Conservation (phyloP, 768 basidiomycete species). For the Tylopilus balloui region DNA sequence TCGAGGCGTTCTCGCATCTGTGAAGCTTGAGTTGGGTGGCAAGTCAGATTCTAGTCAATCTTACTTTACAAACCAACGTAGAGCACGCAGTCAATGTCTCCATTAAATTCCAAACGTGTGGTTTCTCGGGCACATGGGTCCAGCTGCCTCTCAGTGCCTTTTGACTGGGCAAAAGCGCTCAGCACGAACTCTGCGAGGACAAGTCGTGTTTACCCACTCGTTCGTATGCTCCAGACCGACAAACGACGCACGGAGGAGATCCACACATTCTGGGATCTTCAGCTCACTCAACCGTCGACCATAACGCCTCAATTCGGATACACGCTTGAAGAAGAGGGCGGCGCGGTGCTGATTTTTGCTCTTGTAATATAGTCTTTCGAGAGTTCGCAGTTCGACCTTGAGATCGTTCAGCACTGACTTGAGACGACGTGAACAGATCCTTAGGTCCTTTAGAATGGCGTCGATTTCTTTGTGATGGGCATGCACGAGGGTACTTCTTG, state of each 20-base stretch:
- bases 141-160: constrained; percentile 58
- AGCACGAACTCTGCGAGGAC: not conserved
- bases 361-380: constrained; percentile 72
- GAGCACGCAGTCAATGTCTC: constrained; percentile 36
- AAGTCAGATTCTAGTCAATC: not conserved
- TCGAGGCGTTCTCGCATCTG: constrained; percentile 45
- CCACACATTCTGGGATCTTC: constrained; percentile 18
- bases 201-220: constrained; percentile 16
- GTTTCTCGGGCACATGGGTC: constrained; percentile 51
- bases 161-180: constrained; percentile 33
- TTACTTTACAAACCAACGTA: constrained; percentile 46
- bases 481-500: constrained; percentile 18
- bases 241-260: constrained; percentile 27
- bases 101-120: constrained; percentile 32
- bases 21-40: constrained; percentile 2
- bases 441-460: constrained; percentile 57
- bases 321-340: constrained; percentile 58
- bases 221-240: constrained; percentile 25
- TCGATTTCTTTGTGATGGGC: constrained; percentile 44
- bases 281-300: constrained; percentile 19
- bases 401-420: constrained; percentile 35
- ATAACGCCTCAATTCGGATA: constrained; percentile 55
- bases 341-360: constrained; percentile 62
- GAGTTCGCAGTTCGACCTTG: constrained; percentile 39
- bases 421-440: constrained; percentile 48